Base-by-base conservation (phyloP, 352 stramenopile genomes). In the Globisporangium spiculum region DNA sequence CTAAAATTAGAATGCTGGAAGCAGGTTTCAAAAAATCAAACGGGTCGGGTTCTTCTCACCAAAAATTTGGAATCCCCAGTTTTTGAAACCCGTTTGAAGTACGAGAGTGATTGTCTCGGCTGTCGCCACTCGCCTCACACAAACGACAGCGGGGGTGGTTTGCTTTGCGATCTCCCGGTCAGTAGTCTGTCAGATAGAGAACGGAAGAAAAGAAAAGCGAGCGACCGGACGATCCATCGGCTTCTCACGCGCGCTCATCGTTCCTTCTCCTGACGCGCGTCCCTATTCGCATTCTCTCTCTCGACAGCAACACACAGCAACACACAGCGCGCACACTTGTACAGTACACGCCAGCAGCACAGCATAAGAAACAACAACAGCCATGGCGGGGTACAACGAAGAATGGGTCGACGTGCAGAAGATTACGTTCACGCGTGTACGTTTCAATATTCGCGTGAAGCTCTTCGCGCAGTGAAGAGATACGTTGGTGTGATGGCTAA, bases 361-460 rank as follows among this genome's bases (percentile, higher is more conserved):
- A 60, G 36, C 24, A 59, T 1, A 52, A 20, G 32, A 36, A 72
- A 26, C 58, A 30, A 9, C 30, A 66, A 74, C 34, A 77, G 54
- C 48, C 68, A 90, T 91, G 84, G 78, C 78, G 58, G 81, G 81
- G 70, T 84, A 81, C 67, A 79, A 74, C 60, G 87, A 93, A 58
- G 88, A 95, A 74, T 97, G 91, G 91, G 84, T 97, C 55, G 88
- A 94, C 65, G 84, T 97, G 56, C 91, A 97, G 79, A 97, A 96
- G 75, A 96, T 83, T 76, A 97, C 91, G 8, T 97, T 97, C 76
- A 97, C 91, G 32, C 75, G 91, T 75, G 88, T 96, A 62, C 78
- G 70, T 79, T n/a, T 32, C 48, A 36, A 10, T 36, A 36, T 36
- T 36, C 4, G 24, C 2, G 27, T 22, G 30, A 20, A 61, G 55